These are phyloP conservation scores for Pistacia atlantica DNA, from an alignment of 345 rosid genomes.

Conservation along the genomic window DNA sequence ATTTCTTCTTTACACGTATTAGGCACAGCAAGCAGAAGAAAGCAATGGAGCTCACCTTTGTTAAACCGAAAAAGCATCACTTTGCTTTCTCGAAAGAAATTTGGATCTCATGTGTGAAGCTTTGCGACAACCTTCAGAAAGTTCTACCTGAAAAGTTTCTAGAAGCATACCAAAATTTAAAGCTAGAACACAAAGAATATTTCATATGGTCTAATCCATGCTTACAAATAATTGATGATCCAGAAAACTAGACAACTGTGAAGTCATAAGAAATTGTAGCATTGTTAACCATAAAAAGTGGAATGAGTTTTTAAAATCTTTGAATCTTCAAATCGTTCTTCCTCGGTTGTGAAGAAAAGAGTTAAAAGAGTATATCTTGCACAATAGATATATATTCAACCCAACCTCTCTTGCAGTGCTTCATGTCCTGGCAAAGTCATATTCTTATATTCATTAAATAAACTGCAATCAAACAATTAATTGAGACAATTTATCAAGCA, in stretches of 20 bases:
- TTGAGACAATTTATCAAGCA: too few relatives aligned
- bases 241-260: not conserved
- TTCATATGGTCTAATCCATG: not conserved
- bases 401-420: slow-evolving; percentile 62
- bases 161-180: too few relatives aligned
- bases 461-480: slow-evolving; percentile 35
- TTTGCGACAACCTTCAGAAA: too few relatives aligned
- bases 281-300: not conserved
- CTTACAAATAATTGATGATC: not conserved
- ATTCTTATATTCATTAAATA: slow-evolving; percentile 71
- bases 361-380: not conserved
- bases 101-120: too few relatives aligned
- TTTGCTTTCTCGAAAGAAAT: too few relatives aligned
- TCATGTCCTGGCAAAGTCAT: slow-evolving; percentile 84
- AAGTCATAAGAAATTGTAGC: not conserved
- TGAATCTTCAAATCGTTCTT: not conserved
- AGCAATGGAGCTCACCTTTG: too few relatives aligned
- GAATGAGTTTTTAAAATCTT: not conserved
- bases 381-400: not conserved
- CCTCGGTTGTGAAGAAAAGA: not conserved
- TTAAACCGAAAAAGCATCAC: too few relatives aligned
- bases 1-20: too few relatives aligned
- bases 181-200: too few relatives aligned
- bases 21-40: too few relatives aligned
- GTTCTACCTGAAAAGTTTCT: too few relatives aligned